Base-by-base conservation (phyloP, 2,329 filamentous ascomycete species). In the Neocucurbitaria cava region DNA sequence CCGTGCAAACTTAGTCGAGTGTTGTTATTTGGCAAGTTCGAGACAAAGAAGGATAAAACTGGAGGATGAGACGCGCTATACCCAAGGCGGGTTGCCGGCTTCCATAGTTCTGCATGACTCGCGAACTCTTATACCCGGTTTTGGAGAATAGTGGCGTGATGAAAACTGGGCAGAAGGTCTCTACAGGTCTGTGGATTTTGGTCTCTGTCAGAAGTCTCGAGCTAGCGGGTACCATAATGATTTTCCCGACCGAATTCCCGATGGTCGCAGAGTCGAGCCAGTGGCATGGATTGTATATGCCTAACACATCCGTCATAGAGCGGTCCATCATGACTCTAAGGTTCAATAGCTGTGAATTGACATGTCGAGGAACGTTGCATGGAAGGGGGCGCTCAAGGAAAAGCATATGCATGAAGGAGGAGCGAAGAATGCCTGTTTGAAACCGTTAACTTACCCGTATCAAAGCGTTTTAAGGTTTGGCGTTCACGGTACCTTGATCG, bases 161-260 rank as follows among this genome's bases (percentile, higher is more conserved):
- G 43, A 46, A 44, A 30, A 38, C 36, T 54, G 42, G 44, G 17
- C 33, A 46, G 33, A 50, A 33, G 26, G 24, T 45, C 50, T 43
- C 18, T 39, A 49, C 36, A 40, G 24, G 55, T 57, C 38, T 52
- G 52, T 62, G 61, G 61, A 46, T 24, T 49, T 40, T 23, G 40
- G 45, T 58, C 38, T 17, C 41, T 40, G 21, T 52, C 40, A 41
- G 51, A 48, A 52, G 40, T 10, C 36, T 24, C 39, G 20, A 26
- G 41, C 40, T 36, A 42, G 36, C 21, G 41, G 42, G 38, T 33
- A 17, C 31, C 35, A 40, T 2, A 26, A 5, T 26, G 24, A 26
- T 26, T 26, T 44, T 51, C 30, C 20, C 23, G 11, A 23, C 35
- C 17, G 39, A 35, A 31, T 30, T 41, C 40, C 35, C 17, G 41